phyloP scores from a whole-genome alignment of 2,329 filamentous ascomycete species.

The Fusarium devonianum region DNA sequence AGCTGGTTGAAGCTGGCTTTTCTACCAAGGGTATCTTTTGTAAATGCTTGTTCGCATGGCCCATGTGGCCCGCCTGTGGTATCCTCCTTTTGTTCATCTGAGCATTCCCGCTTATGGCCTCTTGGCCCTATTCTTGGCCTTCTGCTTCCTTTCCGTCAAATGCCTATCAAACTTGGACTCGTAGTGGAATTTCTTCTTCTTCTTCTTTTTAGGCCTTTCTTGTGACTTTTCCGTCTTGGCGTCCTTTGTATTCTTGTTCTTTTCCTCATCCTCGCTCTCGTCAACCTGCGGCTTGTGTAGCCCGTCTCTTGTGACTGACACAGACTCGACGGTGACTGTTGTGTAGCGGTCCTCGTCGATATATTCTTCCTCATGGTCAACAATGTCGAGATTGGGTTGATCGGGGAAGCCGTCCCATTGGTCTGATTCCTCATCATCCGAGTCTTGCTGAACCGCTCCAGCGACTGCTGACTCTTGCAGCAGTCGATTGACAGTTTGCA shows the following conservation, averaged over 20 bases:
- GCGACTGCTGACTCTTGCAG: slow-evolving; percentile 65
- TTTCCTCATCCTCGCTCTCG: slow-evolving; percentile 49
- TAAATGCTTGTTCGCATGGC: slow-evolving; percentile 27
- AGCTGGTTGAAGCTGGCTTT: slow-evolving; percentile 42
- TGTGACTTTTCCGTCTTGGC: slow-evolving; percentile 42
- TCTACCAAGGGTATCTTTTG: slow-evolving; percentile 46
- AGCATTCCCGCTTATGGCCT: slow-evolving; percentile 13
- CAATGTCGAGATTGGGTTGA: slow-evolving; percentile 53
- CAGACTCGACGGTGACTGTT: slow-evolving; percentile 90
- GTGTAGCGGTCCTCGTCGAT: slow-evolving; percentile 96
- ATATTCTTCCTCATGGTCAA: slow-evolving; percentile 91
- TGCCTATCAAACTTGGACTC: slow-evolving; percentile 87
- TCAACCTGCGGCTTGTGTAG: slow-evolving; percentile 61
- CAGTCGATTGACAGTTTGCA: slow-evolving; percentile 76
- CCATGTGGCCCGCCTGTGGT: slow-evolving; percentile 26
- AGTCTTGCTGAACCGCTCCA: slow-evolving; percentile 51
- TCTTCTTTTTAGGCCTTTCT: slow-evolving; percentile 75
- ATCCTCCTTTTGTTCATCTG: slow-evolving; percentile 25
- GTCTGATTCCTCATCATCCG: slow-evolving; percentile 53
- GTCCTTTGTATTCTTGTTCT: slow-evolving; percentile 42
- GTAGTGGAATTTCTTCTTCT: slow-evolving; percentile 93
- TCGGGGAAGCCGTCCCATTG: slow-evolving; percentile 74
- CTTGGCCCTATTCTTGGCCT: slow-evolving; percentile 62
- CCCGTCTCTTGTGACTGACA: slow-evolving; percentile 79
- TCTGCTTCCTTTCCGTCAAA: slow-evolving; percentile 73